phyloP scores from a whole-genome alignment of 495 filamentous ascomycete genomes.

The Penicillium argentinense region DNA sequence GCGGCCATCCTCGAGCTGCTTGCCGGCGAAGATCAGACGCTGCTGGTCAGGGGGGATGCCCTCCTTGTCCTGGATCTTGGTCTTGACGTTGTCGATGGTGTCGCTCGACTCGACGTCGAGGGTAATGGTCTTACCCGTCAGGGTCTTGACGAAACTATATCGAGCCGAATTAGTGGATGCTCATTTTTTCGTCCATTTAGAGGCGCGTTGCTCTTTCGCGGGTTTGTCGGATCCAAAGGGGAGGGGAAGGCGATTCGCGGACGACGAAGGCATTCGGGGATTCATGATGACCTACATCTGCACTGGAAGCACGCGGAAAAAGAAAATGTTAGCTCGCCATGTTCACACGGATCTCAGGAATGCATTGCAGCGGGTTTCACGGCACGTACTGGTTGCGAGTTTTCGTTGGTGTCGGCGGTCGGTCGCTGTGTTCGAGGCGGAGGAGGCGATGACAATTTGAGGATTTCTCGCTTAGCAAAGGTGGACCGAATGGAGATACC shows the following conservation, averaged over 20 bases:
- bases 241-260: slow-evolving; percentile 12
- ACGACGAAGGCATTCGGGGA: slow-evolving; percentile 15
- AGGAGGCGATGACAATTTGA: slow-evolving; percentile 47
- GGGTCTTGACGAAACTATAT: slow-evolving; percentile 91
- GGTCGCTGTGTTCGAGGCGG: slow-evolving; percentile 46
- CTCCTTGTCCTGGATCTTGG: slow-evolving; percentile 99
- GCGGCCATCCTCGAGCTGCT: slow-evolving; percentile 99
- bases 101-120: slow-evolving; percentile 98
- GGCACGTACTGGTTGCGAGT: slow-evolving; percentile 61
- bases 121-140: slow-evolving; percentile 99
- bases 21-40: slow-evolving; percentile 98
- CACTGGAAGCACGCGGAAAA: slow-evolving; percentile 58
- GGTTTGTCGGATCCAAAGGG: not conserved
- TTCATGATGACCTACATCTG: slow-evolving; percentile 66
- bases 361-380: slow-evolving; percentile 10
- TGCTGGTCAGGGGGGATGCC: slow-evolving; percentile 99
- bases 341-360: slow-evolving; percentile 17
- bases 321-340: slow-evolving; percentile 36
- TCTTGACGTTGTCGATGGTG: slow-evolving; percentile 98
- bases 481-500: slow-evolving; percentile 34
- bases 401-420: slow-evolving; percentile 52
- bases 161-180: slow-evolving; percentile 38
- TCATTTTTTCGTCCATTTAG: slow-evolving; percentile 12
- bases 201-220: slow-evolving; percentile 6
- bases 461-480: slow-evolving; percentile 50